Evolutionary conservation across 495 filamentous ascomycete species (phyloP), one percentile per base, ranked within the genome.

Genomic region (Oidiodendron maius): DNA sequence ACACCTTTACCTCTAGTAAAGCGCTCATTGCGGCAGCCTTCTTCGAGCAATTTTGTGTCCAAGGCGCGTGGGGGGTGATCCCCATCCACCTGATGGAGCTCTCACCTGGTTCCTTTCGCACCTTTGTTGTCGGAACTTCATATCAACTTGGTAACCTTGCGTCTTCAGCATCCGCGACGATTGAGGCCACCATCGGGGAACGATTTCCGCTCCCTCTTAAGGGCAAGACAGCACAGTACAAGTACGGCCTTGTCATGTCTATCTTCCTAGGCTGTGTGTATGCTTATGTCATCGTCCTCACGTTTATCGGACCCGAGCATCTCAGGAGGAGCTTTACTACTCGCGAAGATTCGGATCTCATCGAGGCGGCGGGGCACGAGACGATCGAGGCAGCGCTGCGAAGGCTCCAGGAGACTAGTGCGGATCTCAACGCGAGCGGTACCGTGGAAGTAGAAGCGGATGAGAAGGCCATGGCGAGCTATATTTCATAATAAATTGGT

Each of bases 251-350:
- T 52, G 90, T 96, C 3, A 91, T 96, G 54, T 89, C 86, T 50
- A 93, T 96, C 57, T 91, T 95, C 63, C 88, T 95, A 86, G 91
- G 78, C 2, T 91, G 87, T 55, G 91, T 95, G n/a, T 95, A 82
- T 64, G 83, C 64, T 4, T 96, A 94, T 60, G 74, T 82, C 6
- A 88, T 95, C 52, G 0, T 93, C 0, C 53, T 94, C 17, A 85
- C 86, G 0, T 57, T 94, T 13, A 50, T 88, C 1, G 90, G 90
- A 0, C 90, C 90, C 0, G 90, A 96, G 69, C 75, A 80, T 32
- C 53, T 89, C 44, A 76, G 76, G 12, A 65, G 75, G 4, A 60
- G 74, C n/a, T 82, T 87, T 61, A 80, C 54, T 15, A 51, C 49
- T 12, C 8, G 65, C 39, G 64, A 80, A 50, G 83, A 87, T 61